A percentile compares a stretch with the other conserved stretches of the same genome.
These are phyloP conservation scores for Truncatella angustata DNA, from an alignment of 2,329 filamentous ascomycete genomes.

Conservation along the genomic window DNA sequence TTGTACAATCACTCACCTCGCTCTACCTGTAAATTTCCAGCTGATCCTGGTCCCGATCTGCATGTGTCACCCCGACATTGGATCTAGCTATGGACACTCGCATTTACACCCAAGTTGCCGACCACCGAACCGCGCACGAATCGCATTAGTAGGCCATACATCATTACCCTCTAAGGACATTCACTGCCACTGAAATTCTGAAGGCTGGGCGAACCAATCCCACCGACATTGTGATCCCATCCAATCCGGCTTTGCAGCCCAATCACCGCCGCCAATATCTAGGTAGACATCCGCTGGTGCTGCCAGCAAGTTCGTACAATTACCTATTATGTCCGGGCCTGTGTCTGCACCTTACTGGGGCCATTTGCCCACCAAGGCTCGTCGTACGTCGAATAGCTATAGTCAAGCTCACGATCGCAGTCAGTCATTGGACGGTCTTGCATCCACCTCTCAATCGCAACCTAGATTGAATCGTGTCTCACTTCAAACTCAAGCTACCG, in stretches of 20 bases:
- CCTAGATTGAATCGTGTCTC: constrained; percentile 51
- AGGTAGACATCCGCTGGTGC: not conserved
- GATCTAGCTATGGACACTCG: constrained; percentile 22
- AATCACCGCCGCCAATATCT: constrained; percentile 21
- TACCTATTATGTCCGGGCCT: constrained; percentile 9
- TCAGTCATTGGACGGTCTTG: constrained; percentile 29
- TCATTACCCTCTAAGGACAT: too few relatives aligned
- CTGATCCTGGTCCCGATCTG: constrained; percentile 19
- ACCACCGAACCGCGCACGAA: constrained; percentile 14
- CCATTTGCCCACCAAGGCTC: constrained; percentile 50
- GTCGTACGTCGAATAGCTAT: constrained; percentile 35
- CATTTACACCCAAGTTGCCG: constrained; percentile 16
- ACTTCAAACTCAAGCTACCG: constrained; percentile 53
- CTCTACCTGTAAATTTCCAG: not conserved
- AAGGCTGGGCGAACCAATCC: constrained; percentile 5
- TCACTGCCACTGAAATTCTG: not conserved
- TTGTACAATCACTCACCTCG: not conserved
- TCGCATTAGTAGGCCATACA: constrained; percentile 4
- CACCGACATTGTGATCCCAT: not conserved
- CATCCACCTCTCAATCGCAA: constrained; percentile 33
- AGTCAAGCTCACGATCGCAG: constrained; percentile 28
- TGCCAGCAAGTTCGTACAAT: constrained; percentile 5
- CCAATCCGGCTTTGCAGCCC: constrained; percentile 19
- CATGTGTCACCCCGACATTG: constrained; percentile 47
- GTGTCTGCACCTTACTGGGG: constrained; percentile 52